phyloP scores from a whole-genome alignment of 306 rosid genomes.

The Rosa chinensis region DNA sequence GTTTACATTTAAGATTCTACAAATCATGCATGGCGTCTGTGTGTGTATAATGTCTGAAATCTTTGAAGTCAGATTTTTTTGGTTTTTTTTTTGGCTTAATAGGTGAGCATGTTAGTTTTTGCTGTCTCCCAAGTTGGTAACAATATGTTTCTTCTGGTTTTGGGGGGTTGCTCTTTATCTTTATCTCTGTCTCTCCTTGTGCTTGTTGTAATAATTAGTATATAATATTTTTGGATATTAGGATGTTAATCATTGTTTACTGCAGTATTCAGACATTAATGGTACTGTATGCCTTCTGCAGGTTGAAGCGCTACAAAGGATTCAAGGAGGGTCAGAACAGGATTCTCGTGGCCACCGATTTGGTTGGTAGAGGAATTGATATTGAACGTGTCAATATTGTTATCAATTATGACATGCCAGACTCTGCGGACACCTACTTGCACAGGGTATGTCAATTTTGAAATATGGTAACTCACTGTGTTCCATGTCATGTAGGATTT shows the following conservation, averaged over 20 bases:
- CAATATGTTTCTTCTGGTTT: not conserved
- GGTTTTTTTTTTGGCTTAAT: not conserved
- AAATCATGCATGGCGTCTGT: not conserved
- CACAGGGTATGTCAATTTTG: conserved; percentile 68
- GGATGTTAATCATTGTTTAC: not conserved
- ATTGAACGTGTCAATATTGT: conserved; percentile 97
- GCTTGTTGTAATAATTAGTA: not conserved
- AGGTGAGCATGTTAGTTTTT: not conserved
- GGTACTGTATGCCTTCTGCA: conserved; percentile 18
- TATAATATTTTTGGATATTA: not conserved
- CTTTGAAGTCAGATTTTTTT: not conserved
- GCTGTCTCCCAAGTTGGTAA: not conserved
- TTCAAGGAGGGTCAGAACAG: conserved; percentile 96
- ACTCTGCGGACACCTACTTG: conserved; percentile 93
- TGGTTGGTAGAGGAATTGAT: conserved; percentile 97
- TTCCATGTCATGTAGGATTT: not conserved
- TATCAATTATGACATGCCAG: conserved; percentile 98
- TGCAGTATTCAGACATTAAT: conserved; percentile 1
- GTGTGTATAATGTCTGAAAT: not conserved
- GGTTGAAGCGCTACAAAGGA: conserved; percentile 87
- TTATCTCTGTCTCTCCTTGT: not conserved
- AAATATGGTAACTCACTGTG: not conserved
- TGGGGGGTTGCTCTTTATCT: not conserved
- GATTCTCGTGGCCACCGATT: conserved; percentile 97
- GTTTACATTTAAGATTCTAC: not conserved